Evolutionary conservation across 1,139 yeast species (phyloP), one percentile per base, ranked within the genome.

Genomic region (Saccharomyces hybrid): DNA sequence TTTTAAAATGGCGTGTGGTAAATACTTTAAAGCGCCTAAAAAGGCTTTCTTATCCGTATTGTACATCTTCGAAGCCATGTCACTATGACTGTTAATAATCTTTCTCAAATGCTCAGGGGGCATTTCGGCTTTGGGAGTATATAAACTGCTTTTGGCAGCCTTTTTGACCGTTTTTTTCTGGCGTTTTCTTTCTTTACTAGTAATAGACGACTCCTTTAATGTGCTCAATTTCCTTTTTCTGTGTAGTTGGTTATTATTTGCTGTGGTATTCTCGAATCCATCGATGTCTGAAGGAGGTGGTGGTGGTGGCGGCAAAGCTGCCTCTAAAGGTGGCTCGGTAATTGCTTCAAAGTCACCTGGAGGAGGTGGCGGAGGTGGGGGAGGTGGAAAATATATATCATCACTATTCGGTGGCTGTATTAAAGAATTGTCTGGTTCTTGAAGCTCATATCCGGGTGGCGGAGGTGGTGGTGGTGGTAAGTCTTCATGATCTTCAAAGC

Each of bases 1-100:
- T 70, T 95, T 95, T 58, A 90, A 70, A 1, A 91, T 81, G 0
- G 99, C 97, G 72, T 93, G 98, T 0, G 99, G 99, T 84, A 95
- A 80, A 71, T 86, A 95, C 70, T 91, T 93, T 56, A 95, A 75
- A 0, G 98, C 93, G 0, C 98, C 97, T 28, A 95, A 72, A 65
- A 88, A 91, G 0, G 97, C 82, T 55, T 95, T 76, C 67, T 91
- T 91, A 65, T 93, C 98, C 9, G 87, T 81, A n/a, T 95, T 85
- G 48, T 88, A 87, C 59, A 84, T 82, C 61, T 81, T 81, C 6
- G 95, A 82, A 0, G 95, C 82, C 74, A 91, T 79, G 65, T 93
- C 97, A 1, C 93, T 90, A 66, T 89, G 97, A 61, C 85, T 91
- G 52, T 79, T 78, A 69, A 91, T 83, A 59, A 90, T 87, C 67